phyloP scores from a whole-genome alignment of 2,329 filamentous ascomycete species.

The Alternaria sp. region DNA sequence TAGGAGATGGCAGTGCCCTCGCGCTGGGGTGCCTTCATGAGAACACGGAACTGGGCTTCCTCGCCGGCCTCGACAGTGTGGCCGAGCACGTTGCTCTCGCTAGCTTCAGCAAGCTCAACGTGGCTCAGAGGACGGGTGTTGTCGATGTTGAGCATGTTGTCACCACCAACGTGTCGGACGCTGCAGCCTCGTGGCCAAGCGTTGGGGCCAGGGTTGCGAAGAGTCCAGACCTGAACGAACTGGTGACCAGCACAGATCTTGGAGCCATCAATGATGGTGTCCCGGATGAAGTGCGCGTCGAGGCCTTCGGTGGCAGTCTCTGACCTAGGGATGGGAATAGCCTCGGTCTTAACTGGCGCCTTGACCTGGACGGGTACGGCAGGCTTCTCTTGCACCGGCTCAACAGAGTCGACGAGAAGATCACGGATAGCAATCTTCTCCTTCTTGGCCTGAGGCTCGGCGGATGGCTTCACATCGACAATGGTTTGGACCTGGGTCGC shows the following conservation, averaged over 20 bases:
- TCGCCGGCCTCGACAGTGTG: slow-evolving; percentile 74
- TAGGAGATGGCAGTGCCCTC: slow-evolving; percentile 87
- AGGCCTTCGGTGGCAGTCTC: slow-evolving; percentile 45
- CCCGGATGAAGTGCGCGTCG: slow-evolving; percentile 75
- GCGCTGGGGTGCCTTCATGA: slow-evolving; percentile 79
- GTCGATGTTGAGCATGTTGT: slow-evolving; percentile 94
- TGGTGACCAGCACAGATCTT: slow-evolving; percentile 71
- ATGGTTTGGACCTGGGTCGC: slow-evolving; percentile 70
- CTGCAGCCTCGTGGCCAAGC: slow-evolving; percentile 89
- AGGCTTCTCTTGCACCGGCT: slow-evolving; percentile 43
- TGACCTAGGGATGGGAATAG: slow-evolving; percentile 10
- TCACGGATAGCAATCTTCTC: slow-evolving; percentile 52
- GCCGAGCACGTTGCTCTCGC: slow-evolving; percentile 80
- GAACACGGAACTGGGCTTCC: slow-evolving; percentile 79
- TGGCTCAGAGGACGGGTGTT: slow-evolving; percentile 79
- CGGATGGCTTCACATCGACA: slow-evolving; percentile 65
- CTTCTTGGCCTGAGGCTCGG: slow-evolving; percentile 48
- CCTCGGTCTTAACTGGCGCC: slow-evolving; percentile 19
- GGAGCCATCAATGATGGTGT: slow-evolving; percentile 80
- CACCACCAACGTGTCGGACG: slow-evolving; percentile 89
- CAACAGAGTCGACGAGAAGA: slow-evolving; percentile 43
- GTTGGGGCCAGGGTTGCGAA: slow-evolving; percentile 80
- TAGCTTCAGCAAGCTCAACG: slow-evolving; percentile 76
- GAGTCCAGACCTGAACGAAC: slow-evolving; percentile 90
- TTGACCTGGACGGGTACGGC: slow-evolving; percentile 18